Evolutionary conservation across 2,329 filamentous ascomycete species (phyloP).

Genomic region (Cadophora luteo-olivacea): DNA sequence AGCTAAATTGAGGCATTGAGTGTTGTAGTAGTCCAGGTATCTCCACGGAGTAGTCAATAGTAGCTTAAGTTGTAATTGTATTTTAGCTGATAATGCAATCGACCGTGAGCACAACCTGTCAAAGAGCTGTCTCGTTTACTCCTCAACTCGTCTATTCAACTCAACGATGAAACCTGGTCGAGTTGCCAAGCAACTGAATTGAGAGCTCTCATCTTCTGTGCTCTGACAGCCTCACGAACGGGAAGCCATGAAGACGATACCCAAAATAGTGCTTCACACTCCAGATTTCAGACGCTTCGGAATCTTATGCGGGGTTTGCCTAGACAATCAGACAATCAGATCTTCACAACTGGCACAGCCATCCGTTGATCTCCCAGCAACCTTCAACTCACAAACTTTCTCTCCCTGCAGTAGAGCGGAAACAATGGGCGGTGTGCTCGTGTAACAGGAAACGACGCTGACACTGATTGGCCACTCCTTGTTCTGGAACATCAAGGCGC

Average conservation of each 20-base stretch:
- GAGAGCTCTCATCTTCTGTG: not conserved
- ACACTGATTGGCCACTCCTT: conserved; percentile 7
- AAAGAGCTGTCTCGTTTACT: not conserved
- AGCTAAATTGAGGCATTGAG: not conserved
- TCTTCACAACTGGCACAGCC: conserved; percentile 11
- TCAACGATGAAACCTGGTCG: not conserved
- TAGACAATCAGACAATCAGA: not conserved
- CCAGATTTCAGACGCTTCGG: not conserved
- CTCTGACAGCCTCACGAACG: not conserved
- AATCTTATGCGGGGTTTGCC: not conserved
- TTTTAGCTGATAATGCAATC: not conserved
- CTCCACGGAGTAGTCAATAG: not conserved
- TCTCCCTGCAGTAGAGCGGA: conserved; percentile 5
- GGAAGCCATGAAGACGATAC: not conserved
- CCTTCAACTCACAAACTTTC: conserved; percentile 9
- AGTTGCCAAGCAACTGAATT: not conserved
- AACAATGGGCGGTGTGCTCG: conserved; percentile 17
- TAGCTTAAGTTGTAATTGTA: too few species aligned
- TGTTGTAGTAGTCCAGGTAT: not conserved
- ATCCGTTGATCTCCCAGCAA: conserved; percentile 9
- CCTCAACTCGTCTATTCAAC: not conserved
- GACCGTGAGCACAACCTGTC: too few species aligned
- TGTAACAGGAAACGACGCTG: not conserved
- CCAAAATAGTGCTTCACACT: conserved; percentile 1
- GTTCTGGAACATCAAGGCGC: conserved; percentile 20